phyloP scores from a whole-genome alignment of 768 basidiomycete genomes.

The Xanthoconium purpureum region DNA sequence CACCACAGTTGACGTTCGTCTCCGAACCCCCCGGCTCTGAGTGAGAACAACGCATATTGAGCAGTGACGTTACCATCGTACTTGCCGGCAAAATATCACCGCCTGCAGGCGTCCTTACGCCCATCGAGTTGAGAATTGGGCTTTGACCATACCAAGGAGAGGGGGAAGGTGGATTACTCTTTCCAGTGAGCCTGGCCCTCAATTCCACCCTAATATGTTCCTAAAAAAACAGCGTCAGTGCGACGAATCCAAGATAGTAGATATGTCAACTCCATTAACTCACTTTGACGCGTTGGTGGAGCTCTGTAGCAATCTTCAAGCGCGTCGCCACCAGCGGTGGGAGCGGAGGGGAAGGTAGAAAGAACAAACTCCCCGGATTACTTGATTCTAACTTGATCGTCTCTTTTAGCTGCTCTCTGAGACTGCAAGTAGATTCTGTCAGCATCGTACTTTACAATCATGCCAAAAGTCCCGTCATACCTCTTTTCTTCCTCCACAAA shows the following conservation, averaged over 20 bases:
- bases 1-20: not conserved
- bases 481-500: constrained; percentile 2
- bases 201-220: not conserved
- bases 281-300: constrained; percentile 7
- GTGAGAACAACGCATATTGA: not conserved
- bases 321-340: constrained; percentile 2
- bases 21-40: not conserved
- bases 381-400: not conserved
- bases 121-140: too few species aligned
- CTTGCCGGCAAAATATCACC: not conserved
- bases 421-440: not conserved
- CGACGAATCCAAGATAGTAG: not conserved
- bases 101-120: not conserved
- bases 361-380: not conserved
- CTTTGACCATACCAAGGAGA: too few species aligned
- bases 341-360: not conserved
- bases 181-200: not conserved
- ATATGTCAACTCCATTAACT: not conserved
- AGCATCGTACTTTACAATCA: not conserved
- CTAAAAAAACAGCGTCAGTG: constrained; percentile 1
- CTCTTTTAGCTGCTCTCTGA: constrained; percentile 2
- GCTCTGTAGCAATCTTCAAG: constrained; percentile 2
- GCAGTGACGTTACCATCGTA: not conserved
- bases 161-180: not conserved
- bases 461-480: not conserved